phyloP scores from a whole-genome alignment of 495 filamentous ascomycete genomes.

The Cladorrhinum samala region DNA sequence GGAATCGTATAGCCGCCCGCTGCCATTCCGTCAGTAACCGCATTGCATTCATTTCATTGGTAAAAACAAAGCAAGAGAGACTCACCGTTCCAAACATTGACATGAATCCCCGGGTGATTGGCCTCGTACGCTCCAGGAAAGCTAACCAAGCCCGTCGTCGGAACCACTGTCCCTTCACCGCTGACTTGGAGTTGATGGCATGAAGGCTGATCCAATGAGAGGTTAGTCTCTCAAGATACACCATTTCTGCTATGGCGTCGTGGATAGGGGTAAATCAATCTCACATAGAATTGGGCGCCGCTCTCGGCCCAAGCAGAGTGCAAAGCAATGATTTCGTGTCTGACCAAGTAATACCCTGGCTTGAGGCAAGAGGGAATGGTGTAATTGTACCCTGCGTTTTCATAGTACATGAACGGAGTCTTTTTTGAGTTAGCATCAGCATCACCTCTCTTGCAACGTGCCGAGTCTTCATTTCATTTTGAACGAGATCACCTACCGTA shows the following conservation, averaged over 20 bases:
- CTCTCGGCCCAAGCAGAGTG: slow-evolving; percentile 47
- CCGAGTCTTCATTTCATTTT: too few relatives aligned
- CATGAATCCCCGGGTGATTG: slow-evolving; percentile 49
- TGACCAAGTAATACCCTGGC: slow-evolving; percentile 60
- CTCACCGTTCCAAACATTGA: slow-evolving; percentile 50
- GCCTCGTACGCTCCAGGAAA: slow-evolving; percentile 46
- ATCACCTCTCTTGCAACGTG: too few relatives aligned
- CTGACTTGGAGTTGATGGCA: slow-evolving; percentile 63
- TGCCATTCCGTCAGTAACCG: neutral
- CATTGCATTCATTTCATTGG: slow-evolving; percentile 9
- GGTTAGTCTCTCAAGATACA: too few relatives aligned
- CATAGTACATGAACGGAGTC: slow-evolving; percentile 44
- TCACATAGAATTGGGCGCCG: slow-evolving; percentile 65
- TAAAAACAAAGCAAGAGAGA: neutral
- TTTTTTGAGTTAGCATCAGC: too few relatives aligned
- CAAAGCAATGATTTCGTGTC: slow-evolving; percentile 65
- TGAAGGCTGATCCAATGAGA: too few relatives aligned
- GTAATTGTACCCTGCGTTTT: slow-evolving; percentile 53
- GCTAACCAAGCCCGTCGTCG: slow-evolving; percentile 31
- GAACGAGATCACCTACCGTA: slow-evolving; percentile 11
- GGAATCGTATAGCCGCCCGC: slow-evolving; percentile 48
- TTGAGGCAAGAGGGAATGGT: slow-evolving; percentile 53
- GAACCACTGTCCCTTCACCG: slow-evolving; percentile 46
- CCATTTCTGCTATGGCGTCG: too few relatives aligned
- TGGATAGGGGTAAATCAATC: too few relatives aligned